A percentile compares a stretch with the other conserved stretches of the same genome.
Conservation (phyloP, 2,329 filamentous ascomycete species). For the Fusarium aywerte region DNA sequence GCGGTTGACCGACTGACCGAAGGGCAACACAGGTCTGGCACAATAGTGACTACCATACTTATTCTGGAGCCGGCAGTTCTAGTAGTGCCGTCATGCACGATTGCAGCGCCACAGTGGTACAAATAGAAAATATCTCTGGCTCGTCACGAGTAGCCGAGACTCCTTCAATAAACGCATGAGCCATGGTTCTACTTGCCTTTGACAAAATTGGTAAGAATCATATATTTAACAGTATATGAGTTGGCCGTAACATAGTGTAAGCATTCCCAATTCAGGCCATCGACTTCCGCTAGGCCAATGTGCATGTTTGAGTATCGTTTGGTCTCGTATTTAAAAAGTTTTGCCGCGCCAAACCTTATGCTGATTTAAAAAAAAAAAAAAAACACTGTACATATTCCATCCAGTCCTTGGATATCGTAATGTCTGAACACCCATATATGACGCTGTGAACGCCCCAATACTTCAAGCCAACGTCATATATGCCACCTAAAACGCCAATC, state of each 20-base stretch:
- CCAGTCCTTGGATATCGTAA: not conserved
- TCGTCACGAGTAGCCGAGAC: not conserved
- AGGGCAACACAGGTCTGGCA: conserved; percentile 13
- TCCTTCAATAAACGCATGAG: not conserved
- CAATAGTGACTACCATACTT: not conserved
- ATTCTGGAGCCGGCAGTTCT: not conserved
- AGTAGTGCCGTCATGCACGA: not conserved
- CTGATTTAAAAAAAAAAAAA: not conserved
- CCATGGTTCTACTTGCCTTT: not conserved
- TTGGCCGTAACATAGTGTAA: not conserved
- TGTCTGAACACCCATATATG: not conserved
- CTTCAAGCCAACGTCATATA: conserved; percentile 18
- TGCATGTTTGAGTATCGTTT: not conserved
- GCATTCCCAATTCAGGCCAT: not conserved
- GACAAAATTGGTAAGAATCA: not conserved
- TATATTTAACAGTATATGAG: not conserved
- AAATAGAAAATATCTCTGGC: not conserved
- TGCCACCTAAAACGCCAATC: conserved; percentile 19
- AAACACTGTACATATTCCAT: not conserved
- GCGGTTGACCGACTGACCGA: conserved; percentile 4
- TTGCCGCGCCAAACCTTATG: not conserved
- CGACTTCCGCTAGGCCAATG: not conserved
- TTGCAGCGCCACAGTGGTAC: conserved; percentile 11
- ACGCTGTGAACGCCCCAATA: not conserved
- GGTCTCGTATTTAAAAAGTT: not conserved